Base-by-base conservation (phyloP, 768 basidiomycete genomes). In the Pisolithus tinctorius region DNA sequence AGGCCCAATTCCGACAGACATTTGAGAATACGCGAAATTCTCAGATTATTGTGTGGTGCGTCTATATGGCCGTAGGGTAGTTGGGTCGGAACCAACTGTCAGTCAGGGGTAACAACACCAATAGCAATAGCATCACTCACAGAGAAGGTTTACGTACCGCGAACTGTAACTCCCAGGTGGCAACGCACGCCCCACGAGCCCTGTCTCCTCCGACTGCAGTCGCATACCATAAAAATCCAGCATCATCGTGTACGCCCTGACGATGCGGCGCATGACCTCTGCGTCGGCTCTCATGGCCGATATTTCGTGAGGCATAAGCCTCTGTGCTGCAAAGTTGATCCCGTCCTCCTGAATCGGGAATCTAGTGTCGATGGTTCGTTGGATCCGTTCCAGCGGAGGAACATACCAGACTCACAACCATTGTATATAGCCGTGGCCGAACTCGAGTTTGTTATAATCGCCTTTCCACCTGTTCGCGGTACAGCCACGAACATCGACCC, bases 221-320 rank as follows among this genome's bases (percentile, higher is more conserved):
- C 72, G 71, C 83, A 88, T 86, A 23, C 86, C 87, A 60, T 86
- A 89, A 69, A 89, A 88, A 63, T 85, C 83, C 26, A 89, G 76
- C 83, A 91, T 86, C 58, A 88, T 74, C 55, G 65, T 69, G 64
- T 88, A 88, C 17, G 86, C 87, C 27, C 64, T 66, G 4, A 82
- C 49, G 29, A 88, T 58, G 37, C 84, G 78, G 51, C 67, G 54
- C 45, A 81, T 64, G 41, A 83, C 72, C 38, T 58, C 55, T 29
- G 73, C 57, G 61, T 81, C 73, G 13, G 67, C 66, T 58, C 72
- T 82, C 76, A 88, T 83, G 34, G 70, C 63, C 11, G 66, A 60
- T 42, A 82, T 74, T 65, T 89, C 87, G 60, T 86, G 84, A 13
- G 61, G 70, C 60, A 83, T 81, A 37, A 89, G 75, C 31, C 83